Base-by-base conservation (phyloP, 192 early-diverging fungal species). In the Jimgerdemannia flammicorona region DNA sequence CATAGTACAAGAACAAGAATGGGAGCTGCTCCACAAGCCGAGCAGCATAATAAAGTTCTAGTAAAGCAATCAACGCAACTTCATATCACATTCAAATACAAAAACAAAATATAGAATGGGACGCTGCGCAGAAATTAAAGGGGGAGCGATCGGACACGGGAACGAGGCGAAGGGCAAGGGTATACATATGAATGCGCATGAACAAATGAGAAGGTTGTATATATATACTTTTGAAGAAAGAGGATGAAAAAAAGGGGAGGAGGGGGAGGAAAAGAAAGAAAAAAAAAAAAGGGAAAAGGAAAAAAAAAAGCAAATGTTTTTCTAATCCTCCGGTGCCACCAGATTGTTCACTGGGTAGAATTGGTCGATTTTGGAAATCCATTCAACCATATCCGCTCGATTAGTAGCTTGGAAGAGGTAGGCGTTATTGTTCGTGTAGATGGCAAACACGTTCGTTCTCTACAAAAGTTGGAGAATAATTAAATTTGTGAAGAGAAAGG, bases 341-440 rank as follows among this genome's bases (percentile, higher is more conserved):
- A 78, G 54, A 7, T 70, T 70, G 41, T 83, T 75, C 19, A 83
- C 63, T 40, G 81, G 81, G 65, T 79, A 75, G 59, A 78, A 67
- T 44, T 83, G 81, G 64, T 79, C 78, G 74, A 83, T 76, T 44
- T 81, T 86, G 14, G 75, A 73, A 54, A 91, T 81, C 93, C 93
- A 94, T 40, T 83, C 86, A 18, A 84, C 71, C 91, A 93, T 91
- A 67, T 93, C 91, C 29, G 80, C 73, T 41, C 83, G 81, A 3
- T 85, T 85, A 10, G 82, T 64, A 4, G 92, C 91, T 75, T 94
- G 92, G 66, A 94, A 69, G 41, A 92, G 81, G 72, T 88, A 90
- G 44, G 86, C 80, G 67, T 87, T 89, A 64, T 88, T 91, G 54
- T 83, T 84, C 18, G 89, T 88, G 75, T 90, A 90, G 42, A 94